Conservation (phyloP, 441 rosid species). For the Omphalea diandra region DNA sequence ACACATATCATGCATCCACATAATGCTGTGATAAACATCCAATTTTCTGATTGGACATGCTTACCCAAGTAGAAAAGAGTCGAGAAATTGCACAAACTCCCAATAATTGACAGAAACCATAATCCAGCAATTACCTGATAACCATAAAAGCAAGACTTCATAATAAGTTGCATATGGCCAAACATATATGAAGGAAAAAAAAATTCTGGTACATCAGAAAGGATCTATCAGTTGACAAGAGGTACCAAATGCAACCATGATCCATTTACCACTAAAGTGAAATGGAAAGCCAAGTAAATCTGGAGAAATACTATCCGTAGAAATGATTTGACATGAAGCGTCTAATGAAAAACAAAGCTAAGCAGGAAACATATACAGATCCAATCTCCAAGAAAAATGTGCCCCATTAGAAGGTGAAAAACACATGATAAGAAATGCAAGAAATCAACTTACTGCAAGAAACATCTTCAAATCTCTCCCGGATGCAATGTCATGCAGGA, state of each 20-base stretch:
- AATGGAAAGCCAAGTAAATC: not conserved
- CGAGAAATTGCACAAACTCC: slow-evolving; percentile 77
- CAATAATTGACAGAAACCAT: slow-evolving; percentile 71
- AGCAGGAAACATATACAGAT: not conserved
- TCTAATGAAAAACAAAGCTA: not conserved
- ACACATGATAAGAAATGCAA: not conserved
- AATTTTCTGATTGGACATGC: not conserved
- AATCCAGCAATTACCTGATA: slow-evolving; percentile 71
- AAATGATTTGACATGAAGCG: not conserved
- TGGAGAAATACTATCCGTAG: too few relatives aligned
- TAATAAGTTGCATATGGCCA: not conserved
- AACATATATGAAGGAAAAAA: too few relatives aligned
- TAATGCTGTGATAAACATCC: too few relatives aligned
- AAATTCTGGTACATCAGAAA: too few relatives aligned
- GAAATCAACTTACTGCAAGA: slow-evolving; percentile 45
- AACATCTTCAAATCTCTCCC: slow-evolving; percentile 90
- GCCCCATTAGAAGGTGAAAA: too few relatives aligned
- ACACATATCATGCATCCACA: not conserved
- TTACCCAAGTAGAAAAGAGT: slow-evolving; percentile 78
- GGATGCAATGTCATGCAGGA: slow-evolving; percentile 64
- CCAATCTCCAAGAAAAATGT: not conserved
- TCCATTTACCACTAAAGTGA: not conserved
- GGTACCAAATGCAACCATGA: not conserved
- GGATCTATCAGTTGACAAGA: not conserved
- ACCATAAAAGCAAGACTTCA: not conserved